phyloP scores from a whole-genome alignment of 805 yeast species.

The Barnettozyma sucrosica region DNA sequence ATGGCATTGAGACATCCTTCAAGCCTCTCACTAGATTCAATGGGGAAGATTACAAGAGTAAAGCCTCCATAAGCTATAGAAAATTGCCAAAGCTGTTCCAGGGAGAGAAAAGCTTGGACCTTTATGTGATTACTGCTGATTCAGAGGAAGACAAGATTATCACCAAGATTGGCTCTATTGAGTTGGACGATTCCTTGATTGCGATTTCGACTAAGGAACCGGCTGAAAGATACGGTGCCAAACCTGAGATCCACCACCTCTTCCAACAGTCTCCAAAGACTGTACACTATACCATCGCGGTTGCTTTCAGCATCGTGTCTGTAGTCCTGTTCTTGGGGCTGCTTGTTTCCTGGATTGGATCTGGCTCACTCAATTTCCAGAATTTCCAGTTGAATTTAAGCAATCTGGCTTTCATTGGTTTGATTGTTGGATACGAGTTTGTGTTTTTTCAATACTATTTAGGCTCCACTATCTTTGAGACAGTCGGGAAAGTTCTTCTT shows the following conservation, averaged over 20 bases:
- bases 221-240: constrained; percentile 18
- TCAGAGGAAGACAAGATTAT: constrained; percentile 10
- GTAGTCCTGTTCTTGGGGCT: constrained; percentile 12
- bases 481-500: constrained; percentile 15
- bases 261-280: constrained; percentile 21
- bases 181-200: constrained; percentile 16
- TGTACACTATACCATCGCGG: constrained; percentile 17
- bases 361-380: constrained; percentile 20
- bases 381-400: constrained; percentile 16
- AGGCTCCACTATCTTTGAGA: constrained; percentile 22
- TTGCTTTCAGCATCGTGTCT: constrained; percentile 16
- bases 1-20: constrained; percentile 23
- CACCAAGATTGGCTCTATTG: constrained; percentile 18
- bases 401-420: constrained; percentile 17
- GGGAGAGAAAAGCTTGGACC: constrained; percentile 10
- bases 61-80: constrained; percentile 15
- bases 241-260: constrained; percentile 26
- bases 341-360: constrained; percentile 15
- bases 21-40: constrained; percentile 21
- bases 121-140: constrained; percentile 18
- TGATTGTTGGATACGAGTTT: constrained; percentile 19
- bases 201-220: constrained; percentile 11
- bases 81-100: constrained; percentile 23
- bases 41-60: constrained; percentile 9
- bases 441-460: constrained; percentile 24